Conservation (phyloP, 2,329 filamentous ascomycete genomes). For the Triangularia setosa region DNA sequence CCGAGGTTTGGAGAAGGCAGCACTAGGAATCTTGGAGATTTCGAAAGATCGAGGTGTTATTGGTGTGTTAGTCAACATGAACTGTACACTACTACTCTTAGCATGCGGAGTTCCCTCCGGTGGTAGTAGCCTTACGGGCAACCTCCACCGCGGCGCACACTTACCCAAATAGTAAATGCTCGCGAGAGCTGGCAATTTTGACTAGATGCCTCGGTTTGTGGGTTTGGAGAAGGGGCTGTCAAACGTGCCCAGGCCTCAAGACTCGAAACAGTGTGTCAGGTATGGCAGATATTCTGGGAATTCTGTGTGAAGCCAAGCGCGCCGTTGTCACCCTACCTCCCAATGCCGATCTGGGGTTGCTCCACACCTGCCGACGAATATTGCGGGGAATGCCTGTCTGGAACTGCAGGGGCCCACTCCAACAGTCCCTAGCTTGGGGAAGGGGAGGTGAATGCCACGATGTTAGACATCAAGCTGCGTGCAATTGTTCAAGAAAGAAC, state of each 20-base stretch:
- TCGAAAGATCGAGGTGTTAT: neutral
- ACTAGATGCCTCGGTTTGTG: neutral
- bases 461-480: neutral
- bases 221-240: neutral
- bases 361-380: neutral
- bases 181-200: neutral
- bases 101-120: neutral
- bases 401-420: neutral
- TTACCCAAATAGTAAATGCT: constrained; percentile 1
- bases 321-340: neutral
- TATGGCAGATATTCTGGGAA: neutral
- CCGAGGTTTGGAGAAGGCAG: neutral
- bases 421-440: neutral
- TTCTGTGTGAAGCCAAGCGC: neutral
- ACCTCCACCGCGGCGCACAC: neutral
- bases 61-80: neutral
- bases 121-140: neutral
- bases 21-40: neutral
- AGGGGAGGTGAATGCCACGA: neutral
- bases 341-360: neutral
- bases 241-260: neutral
- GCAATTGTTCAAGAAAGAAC: neutral
- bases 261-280: constrained; percentile 2
- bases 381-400: constrained; percentile 2
- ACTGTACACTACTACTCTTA: neutral